These are phyloP conservation scores for Malus hybrid DNA, from an alignment of 331 rosid genomes.

Conservation along the genomic window DNA sequence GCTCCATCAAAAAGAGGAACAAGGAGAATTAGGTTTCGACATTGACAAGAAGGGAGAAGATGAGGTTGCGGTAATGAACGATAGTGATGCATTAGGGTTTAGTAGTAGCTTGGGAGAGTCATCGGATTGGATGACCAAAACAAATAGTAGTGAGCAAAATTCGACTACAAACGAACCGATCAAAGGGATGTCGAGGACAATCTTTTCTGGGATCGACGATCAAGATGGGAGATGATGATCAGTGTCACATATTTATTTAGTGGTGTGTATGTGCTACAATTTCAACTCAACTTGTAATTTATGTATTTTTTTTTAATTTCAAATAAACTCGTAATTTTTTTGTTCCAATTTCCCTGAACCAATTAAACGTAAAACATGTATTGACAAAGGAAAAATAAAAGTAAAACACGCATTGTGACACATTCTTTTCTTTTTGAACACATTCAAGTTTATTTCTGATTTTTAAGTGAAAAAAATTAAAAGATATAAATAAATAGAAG, in stretches of 20 bases:
- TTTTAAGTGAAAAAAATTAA: too few relatives aligned
- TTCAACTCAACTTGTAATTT: neutral
- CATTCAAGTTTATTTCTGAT: too few relatives aligned
- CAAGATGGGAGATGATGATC: slow-evolving; percentile 4
- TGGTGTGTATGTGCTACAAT: neutral
- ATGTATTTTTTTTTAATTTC: too few relatives aligned
- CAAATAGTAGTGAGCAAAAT: neutral
- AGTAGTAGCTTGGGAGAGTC: neutral
- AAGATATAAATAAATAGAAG: too few relatives aligned
- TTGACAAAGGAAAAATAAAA: too few relatives aligned
- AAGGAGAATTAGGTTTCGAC: too few relatives aligned
- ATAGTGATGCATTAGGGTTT: neutral
- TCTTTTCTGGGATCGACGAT: slow-evolving; percentile 14
- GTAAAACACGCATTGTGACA: too few relatives aligned
- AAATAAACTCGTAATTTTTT: too few relatives aligned
- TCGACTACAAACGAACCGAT: neutral
- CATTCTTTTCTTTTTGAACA: too few relatives aligned
- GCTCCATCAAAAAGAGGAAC: neutral
- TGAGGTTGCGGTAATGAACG: neutral
- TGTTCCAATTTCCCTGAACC: too few relatives aligned
- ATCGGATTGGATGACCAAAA: neutral
- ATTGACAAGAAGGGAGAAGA: neutral
- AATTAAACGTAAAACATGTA: too few relatives aligned
- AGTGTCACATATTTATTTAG: neutral
- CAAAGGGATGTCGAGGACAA: neutral